Evolutionary conservation across 2,329 filamentous ascomycete genomes (phyloP).

Genomic region (Myriosclerotinia duriaeana): DNA sequence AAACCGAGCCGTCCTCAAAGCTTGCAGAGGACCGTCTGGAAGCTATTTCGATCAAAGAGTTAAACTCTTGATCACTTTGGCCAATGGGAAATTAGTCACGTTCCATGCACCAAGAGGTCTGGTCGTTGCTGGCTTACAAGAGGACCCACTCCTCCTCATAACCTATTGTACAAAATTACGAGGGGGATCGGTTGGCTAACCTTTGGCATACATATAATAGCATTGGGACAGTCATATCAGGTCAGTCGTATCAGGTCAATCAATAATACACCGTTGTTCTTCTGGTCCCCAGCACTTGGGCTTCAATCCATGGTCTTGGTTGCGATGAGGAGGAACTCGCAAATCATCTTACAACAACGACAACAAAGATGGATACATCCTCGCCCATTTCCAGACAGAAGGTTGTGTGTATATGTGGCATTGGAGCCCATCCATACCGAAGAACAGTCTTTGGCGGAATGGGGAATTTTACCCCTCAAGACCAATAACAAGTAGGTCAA

Average conservation of each 20-base stretch:
- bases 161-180: background rate
- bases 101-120: background rate
- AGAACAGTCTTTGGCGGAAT: constrained; percentile 13
- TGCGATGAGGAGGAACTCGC: background rate
- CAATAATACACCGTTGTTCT: constrained; percentile 18
- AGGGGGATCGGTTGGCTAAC: constrained; percentile 3
- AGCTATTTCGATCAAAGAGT: background rate
- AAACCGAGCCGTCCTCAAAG: constrained; percentile 3
- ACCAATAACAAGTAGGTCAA: background rate
- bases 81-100: background rate
- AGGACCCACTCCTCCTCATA: background rate
- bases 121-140: background rate
- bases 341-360: background rate
- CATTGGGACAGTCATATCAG: constrained; percentile 19
- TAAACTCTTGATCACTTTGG: constrained; percentile 7
- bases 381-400: background rate
- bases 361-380: background rate
- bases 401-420: constrained; percentile 11
- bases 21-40: constrained; percentile 3
- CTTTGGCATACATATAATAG: constrained; percentile 20
- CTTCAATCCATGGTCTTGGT: background rate
- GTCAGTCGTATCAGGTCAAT: constrained; percentile 13
- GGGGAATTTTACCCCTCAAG: constrained; percentile 6
- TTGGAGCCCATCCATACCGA: constrained; percentile 1
- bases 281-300: constrained; percentile 41